A percentile compares a stretch with the other conserved stretches of the same genome.
phyloP scores from a whole-genome alignment of 805 yeast genomes.

The Candida lessepsii region DNA sequence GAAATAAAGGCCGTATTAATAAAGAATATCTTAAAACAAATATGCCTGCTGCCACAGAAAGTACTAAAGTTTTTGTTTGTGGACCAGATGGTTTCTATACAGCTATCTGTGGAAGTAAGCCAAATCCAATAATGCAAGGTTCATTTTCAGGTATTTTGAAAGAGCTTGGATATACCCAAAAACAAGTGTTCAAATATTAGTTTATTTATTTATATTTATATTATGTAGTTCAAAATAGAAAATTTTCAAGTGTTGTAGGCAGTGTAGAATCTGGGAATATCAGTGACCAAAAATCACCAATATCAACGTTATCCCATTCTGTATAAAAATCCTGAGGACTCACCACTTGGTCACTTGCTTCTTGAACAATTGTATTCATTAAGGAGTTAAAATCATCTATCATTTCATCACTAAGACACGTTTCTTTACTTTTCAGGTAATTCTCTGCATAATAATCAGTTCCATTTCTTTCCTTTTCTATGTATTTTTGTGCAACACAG shows the following conservation, averaged over 20 bases:
- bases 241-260: neutral
- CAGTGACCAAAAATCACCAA: too few species aligned
- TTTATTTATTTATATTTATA: neutral
- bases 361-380: neutral
- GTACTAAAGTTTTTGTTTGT: constrained; percentile 74
- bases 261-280: too few species aligned
- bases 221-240: too few species aligned
- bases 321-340: neutral
- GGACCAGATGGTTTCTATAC: constrained; percentile 94
- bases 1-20: constrained; percentile 72
- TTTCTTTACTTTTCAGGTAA: constrained; percentile 1
- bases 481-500: constrained; percentile 2
- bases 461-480: neutral
- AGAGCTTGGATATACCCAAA: constrained; percentile 84
- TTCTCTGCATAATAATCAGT: neutral
- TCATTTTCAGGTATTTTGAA: constrained; percentile 83
- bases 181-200: constrained; percentile 85
- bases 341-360: neutral
- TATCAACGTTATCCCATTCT: too few species aligned
- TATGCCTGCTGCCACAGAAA: constrained; percentile 66
- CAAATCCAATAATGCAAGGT: constrained; percentile 90
- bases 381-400: neutral
- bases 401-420: neutral
- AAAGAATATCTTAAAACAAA: constrained; percentile 64
- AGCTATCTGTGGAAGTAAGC: constrained; percentile 83